Base-by-base conservation (phyloP, 1,284 basidiomycete genomes). In the Sparassis latifolia region DNA sequence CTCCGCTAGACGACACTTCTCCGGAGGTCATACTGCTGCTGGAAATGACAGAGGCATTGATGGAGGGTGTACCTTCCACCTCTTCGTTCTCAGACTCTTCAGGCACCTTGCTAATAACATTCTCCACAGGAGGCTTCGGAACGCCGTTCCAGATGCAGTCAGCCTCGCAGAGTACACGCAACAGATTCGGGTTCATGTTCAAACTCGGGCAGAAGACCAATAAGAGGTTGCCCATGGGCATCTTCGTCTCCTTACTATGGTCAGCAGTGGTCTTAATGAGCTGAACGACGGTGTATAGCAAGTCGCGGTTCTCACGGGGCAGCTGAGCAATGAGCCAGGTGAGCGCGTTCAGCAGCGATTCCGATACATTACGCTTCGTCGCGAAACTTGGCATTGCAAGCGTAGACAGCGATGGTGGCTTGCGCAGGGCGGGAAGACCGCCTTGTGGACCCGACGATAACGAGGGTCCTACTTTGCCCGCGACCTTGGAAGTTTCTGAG, bases 141-240 rank as follows among this genome's bases (percentile, higher is more conserved):
- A 35, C 51, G 49, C 39, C 70, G 43, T 71, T 69, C 87, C 87
- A 89, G 42, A 89, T 79, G 10, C 67, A 75, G 49, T 82, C 75
- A 5, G 77, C 75, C 63, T 92, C 88, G 59, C 88, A 88, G 9
- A 92, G 68, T 27, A 83, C 77, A 50, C 82, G 77, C 56, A 92
- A 67, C 41, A 92, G 66, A 1, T 82, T 74, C n/a, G 89, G 86
- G 50, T 76, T 87, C 78, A 92, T 85, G 61, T 79, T 82, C 60
- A 92, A 68, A 61, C 84, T 91, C 31, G 89, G 89, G 58, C 84
- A 89, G 63, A 92, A 84, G 48, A 92, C 81, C 43, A 91, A 69
- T 30, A 92, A 68, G 56, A 92, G 65, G 62, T 92, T 92, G 62
- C 83, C 85, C 57, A 92, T 63, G 1, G 88, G 87, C 89, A 92